Conservation (phyloP, 306 rosid species). For the Herpetospermum pedunculosum region DNA sequence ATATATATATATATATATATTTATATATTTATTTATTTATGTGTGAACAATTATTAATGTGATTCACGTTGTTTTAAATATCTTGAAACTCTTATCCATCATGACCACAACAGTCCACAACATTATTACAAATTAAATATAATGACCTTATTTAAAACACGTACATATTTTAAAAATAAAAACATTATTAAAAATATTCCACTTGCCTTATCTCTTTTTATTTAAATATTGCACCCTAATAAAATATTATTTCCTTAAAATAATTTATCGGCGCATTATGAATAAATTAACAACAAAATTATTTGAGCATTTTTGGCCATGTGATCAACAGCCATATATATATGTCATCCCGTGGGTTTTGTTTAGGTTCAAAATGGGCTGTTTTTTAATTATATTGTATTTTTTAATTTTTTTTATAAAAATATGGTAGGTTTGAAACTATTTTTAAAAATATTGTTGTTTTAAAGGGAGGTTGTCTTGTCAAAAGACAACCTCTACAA, state of each 20-base stretch:
- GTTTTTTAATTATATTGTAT: too few species aligned
- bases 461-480: too few species aligned
- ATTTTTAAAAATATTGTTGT: too few species aligned
- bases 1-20: too few species aligned
- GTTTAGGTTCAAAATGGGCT: too few species aligned
- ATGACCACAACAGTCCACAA: not conserved
- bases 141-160: not conserved
- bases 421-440: too few species aligned
- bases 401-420: too few species aligned
- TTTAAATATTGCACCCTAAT: not conserved
- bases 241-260: not conserved
- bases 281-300: not conserved
- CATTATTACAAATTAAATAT: not conserved
- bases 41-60: not conserved
- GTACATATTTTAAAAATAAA: not conserved
- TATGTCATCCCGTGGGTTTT: too few species aligned
- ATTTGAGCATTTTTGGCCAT: not conserved
- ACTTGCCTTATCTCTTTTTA: not conserved
- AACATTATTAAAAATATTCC: not conserved
- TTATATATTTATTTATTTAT: too few species aligned
- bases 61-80: not conserved
- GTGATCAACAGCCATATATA: not conserved
- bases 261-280: not conserved
- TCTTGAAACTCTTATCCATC: not conserved
- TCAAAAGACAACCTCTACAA: too few species aligned